Evolutionary conservation across 164 flowering plant genomes (phyloP).

Genomic region (Paratinospora sagittata): DNA sequence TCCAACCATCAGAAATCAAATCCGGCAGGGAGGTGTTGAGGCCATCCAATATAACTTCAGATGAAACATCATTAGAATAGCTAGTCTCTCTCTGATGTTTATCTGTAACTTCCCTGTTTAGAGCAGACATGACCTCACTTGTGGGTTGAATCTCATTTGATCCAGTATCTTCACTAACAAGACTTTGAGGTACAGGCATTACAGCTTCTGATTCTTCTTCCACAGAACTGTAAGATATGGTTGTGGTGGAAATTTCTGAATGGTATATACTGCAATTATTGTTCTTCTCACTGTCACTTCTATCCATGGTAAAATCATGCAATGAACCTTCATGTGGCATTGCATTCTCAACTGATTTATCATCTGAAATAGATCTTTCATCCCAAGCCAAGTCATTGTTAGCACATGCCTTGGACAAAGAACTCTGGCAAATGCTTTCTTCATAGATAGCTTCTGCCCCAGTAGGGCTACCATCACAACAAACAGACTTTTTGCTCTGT

Average conservation of each 20-base stretch:
- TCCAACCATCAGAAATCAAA: slow-evolving; percentile 26
- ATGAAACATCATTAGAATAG: slow-evolving; percentile 16
- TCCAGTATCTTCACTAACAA: slow-evolving; percentile 9
- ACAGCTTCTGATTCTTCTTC: slow-evolving; percentile 14
- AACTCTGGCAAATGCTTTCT: slow-evolving; percentile 20
- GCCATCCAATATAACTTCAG: slow-evolving; percentile 14
- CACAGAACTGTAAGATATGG: slow-evolving; percentile 15
- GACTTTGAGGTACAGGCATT: slow-evolving; percentile 13
- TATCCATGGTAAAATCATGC: slow-evolving; percentile 8
- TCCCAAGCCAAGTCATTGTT: slow-evolving; percentile 17
- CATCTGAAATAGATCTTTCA: slow-evolving; percentile 13
- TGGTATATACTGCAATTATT: not conserved
- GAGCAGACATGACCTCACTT: slow-evolving; percentile 2
- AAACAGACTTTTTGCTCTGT: slow-evolving; percentile 24
- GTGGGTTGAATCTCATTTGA: slow-evolving; percentile 6
- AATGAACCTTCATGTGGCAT: slow-evolving; percentile 14
- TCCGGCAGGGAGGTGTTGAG: slow-evolving; percentile 18
- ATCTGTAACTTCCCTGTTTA: slow-evolving; percentile 10
- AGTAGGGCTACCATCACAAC: slow-evolving; percentile 10
- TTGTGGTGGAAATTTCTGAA: slow-evolving; percentile 13
- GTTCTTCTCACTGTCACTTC: slow-evolving; percentile 8
- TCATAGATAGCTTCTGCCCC: slow-evolving; percentile 18
- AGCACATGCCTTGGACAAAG: slow-evolving; percentile 20
- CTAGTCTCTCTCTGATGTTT: slow-evolving; percentile 5
- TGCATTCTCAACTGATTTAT: slow-evolving; percentile 10